Percentiles rank a stretch among this genome's conserved stretches.
Conservation (phyloP, 257 asterid genomes). For the Anisodus tanguticus region DNA sequence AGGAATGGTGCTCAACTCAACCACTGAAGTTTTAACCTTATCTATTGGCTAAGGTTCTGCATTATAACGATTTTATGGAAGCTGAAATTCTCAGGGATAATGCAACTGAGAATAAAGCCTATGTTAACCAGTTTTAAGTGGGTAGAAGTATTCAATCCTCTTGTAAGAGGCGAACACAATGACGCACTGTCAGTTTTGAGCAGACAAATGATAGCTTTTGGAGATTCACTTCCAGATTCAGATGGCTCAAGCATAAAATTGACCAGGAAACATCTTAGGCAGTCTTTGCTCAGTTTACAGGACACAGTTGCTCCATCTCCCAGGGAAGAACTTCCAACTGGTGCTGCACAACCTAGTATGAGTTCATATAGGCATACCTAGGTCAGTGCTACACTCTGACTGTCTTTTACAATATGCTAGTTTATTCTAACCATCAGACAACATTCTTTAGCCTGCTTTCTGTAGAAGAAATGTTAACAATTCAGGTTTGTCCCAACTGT, state of each 20-base stretch:
- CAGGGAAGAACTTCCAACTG: slow-evolving; percentile 29
- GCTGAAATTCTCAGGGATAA: neutral
- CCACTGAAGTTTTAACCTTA: neutral
- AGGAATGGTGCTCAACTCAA: neutral
- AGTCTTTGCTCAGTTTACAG: slow-evolving; percentile 38
- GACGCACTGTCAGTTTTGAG: neutral
- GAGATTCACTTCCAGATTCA: slow-evolving; percentile 39
- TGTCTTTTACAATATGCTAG: neutral
- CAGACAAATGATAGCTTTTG: slow-evolving; percentile 37
- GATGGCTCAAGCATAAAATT: slow-evolving; percentile 22
- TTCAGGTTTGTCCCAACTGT: slow-evolving; percentile 59
- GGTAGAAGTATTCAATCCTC: neutral
- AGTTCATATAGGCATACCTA: slow-evolving; percentile 30
- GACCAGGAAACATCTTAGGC: slow-evolving; percentile 47
- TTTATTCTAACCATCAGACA: neutral
- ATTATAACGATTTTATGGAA: slow-evolving; percentile 12
- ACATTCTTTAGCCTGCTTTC: slow-evolving; percentile 59
- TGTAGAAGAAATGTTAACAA: slow-evolving; percentile 51
- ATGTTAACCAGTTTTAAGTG: neutral
- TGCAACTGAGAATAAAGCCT: slow-evolving; percentile 21
- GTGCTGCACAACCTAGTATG: slow-evolving; percentile 26
- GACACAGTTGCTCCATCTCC: slow-evolving; percentile 24
- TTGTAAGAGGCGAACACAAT: neutral
- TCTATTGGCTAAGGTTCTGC: neutral
- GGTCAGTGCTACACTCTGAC: slow-evolving; percentile 13